Conservation (phyloP, 2,329 filamentous ascomycete genomes). For the Fusarium acutatum region DNA sequence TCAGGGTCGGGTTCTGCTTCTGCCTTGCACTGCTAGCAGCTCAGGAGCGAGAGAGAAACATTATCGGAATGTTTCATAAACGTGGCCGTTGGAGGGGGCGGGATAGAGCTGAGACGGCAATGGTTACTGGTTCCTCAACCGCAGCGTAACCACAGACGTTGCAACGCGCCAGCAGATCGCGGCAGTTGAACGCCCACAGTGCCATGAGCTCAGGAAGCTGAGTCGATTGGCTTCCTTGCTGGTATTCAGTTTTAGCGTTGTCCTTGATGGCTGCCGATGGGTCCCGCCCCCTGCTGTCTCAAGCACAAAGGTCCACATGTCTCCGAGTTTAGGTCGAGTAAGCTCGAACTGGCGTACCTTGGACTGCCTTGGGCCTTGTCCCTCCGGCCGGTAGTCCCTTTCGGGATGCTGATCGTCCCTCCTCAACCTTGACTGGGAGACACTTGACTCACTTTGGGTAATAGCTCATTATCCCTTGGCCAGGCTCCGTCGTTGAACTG, state of each 20-base stretch:
- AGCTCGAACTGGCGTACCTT: constrained; percentile 33
- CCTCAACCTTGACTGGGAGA: constrained; percentile 33
- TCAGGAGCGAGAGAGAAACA: constrained; percentile 1
- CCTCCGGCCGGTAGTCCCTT: constrained; percentile 42
- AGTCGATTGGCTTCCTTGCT: constrained; percentile 31
- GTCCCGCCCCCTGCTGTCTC: constrained; percentile 41
- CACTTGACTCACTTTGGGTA: constrained; percentile 39
- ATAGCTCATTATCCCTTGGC: constrained; percentile 29
- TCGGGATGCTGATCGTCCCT: constrained; percentile 40
- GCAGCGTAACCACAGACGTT: constrained; percentile 37
- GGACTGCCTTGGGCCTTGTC: constrained; percentile 32
- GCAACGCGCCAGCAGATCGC: constrained; percentile 38
- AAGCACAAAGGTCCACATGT: constrained; percentile 32
- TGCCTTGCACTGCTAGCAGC: not conserved
- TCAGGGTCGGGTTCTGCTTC: constrained; percentile 11
- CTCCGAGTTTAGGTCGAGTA: constrained; percentile 39
- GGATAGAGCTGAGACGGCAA: constrained; percentile 14
- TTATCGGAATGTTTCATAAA: constrained; percentile 22
- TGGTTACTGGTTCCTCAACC: constrained; percentile 31
- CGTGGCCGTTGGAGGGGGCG: constrained; percentile 1
- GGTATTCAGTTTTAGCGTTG: constrained; percentile 36
- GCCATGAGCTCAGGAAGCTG: constrained; percentile 32
- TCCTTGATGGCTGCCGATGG: constrained; percentile 40
- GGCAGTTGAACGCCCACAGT: constrained; percentile 42
- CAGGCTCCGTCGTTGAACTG: constrained; percentile 28